These are phyloP conservation scores for Lophiotrema nucula DNA, from an alignment of 495 filamentous ascomycete genomes.

Conservation along the genomic window DNA sequence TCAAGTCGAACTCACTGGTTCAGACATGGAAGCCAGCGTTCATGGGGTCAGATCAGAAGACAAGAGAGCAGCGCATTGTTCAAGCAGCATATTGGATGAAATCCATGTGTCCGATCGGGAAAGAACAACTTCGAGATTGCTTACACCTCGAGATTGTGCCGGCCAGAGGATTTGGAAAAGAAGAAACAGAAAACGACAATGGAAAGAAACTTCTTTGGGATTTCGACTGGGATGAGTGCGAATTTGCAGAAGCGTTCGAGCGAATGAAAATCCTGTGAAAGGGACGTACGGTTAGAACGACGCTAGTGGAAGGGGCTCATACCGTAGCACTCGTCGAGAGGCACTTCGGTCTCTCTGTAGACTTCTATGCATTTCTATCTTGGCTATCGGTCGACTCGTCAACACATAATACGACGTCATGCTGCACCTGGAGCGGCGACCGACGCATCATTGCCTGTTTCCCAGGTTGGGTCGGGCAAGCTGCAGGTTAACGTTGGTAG, in stretches of 20 bases:
- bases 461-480: too few species aligned
- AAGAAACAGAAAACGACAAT: not conserved
- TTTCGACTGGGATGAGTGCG: constrained; percentile 13
- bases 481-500: too few species aligned
- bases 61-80: constrained; percentile 43
- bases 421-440: too few species aligned
- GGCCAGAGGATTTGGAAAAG: not conserved
- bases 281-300: too few species aligned
- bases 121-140: constrained; percentile 3
- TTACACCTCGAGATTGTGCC: constrained; percentile 21
- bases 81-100: constrained; percentile 12
- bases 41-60: constrained; percentile 80
- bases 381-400: too few species aligned
- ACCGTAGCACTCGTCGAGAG: too few species aligned
- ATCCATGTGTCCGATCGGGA: constrained; percentile 5
- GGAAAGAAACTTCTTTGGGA: not conserved
- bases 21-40: constrained; percentile 57
- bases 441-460: too few species aligned
- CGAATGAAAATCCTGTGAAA: too few species aligned
- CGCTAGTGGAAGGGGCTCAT: too few species aligned
- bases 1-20: constrained; percentile 8
- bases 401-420: too few species aligned
- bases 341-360: too few species aligned
- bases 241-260: constrained; percentile 17
- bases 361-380: too few species aligned